A percentile compares a stretch with the other conserved stretches of the same genome.
Evolutionary conservation across 1,284 basidiomycete genomes (phyloP).

Genomic region (Irpex sp.): DNA sequence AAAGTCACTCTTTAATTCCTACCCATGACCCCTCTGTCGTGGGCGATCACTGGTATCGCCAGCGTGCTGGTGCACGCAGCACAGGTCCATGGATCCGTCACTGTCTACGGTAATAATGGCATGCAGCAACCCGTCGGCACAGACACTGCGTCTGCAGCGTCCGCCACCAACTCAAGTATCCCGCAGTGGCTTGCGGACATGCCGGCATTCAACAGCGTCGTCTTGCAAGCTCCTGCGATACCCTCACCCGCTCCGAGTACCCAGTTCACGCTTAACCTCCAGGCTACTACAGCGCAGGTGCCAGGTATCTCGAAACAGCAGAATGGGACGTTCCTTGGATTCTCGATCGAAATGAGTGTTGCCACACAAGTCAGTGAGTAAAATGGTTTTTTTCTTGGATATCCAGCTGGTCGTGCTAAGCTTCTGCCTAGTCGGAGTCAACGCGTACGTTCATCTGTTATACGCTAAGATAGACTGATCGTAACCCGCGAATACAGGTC

Average conservation of each 20-base stretch:
- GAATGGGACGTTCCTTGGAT: constrained; percentile 62
- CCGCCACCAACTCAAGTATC: constrained; percentile 6
- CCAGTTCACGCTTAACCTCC: constrained; percentile 26
- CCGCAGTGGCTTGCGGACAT: constrained; percentile 13
- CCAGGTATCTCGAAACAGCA: constrained; percentile 48
- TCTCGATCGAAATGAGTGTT: constrained; percentile 73
- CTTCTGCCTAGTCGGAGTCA: constrained; percentile 11
- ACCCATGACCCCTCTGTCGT: not conserved
- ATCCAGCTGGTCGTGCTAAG: not conserved
- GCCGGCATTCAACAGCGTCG: constrained; percentile 20
- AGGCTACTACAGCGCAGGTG: constrained; percentile 21
- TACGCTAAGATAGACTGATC: constrained; percentile 1
- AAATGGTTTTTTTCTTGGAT: not conserved
- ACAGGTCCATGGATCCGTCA: constrained; percentile 10
- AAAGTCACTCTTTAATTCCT: not conserved
- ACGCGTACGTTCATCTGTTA: constrained; percentile 2
- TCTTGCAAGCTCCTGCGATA: constrained; percentile 19
- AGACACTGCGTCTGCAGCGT: not conserved
- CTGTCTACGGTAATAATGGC: constrained; percentile 11
- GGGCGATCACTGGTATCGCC: not conserved
- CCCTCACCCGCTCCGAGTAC: constrained; percentile 15
- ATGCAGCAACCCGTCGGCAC: not conserved
- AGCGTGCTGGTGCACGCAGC: not conserved
- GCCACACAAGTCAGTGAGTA: constrained; percentile 58
- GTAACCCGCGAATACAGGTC: constrained; percentile 27